Percentiles rank a stretch among this genome's conserved stretches.
phyloP scores from a whole-genome alignment of 2,329 filamentous ascomycete genomes.

The Penicillium vulpinum region DNA sequence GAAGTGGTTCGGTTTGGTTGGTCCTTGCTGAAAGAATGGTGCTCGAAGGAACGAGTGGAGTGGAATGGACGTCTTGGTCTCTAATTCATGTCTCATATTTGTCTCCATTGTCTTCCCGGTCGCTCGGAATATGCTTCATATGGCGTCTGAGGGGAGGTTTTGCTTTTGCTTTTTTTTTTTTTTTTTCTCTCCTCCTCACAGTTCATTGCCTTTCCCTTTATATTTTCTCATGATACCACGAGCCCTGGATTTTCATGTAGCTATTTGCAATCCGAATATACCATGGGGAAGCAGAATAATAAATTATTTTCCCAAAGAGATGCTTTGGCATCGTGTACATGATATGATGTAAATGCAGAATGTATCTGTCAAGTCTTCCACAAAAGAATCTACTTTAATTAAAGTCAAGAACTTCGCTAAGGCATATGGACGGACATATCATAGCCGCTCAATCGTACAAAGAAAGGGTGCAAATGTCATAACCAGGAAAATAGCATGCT shows the following conservation, averaged over 20 bases:
- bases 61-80: conserved; percentile 46
- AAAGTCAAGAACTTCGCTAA: neutral
- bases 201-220: conserved; percentile 8
- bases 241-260: conserved; percentile 25
- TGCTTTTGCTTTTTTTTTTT: conserved; percentile 3
- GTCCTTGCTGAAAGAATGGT: conserved; percentile 50
- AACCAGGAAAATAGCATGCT: neutral
- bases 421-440: neutral
- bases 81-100: conserved; percentile 24
- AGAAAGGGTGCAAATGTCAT: neutral
- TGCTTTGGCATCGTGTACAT: neutral
- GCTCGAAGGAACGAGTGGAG: conserved; percentile 46
- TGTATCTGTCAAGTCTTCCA: neutral
- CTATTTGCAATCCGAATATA: conserved; percentile 23
- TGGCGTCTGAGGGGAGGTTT: conserved; percentile 9
- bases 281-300: conserved; percentile 10
- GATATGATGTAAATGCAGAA: neutral
- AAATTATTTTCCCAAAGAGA: neutral
- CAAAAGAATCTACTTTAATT: neutral
- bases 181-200: neutral
- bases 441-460: conserved; percentile 4
- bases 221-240: conserved; percentile 37
- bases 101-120: neutral
- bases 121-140: neutral
- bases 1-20: conserved; percentile 49